Evolutionary conservation across 495 filamentous ascomycete genomes (phyloP).

Genomic region (Pyrenopolyporus hunteri): DNA sequence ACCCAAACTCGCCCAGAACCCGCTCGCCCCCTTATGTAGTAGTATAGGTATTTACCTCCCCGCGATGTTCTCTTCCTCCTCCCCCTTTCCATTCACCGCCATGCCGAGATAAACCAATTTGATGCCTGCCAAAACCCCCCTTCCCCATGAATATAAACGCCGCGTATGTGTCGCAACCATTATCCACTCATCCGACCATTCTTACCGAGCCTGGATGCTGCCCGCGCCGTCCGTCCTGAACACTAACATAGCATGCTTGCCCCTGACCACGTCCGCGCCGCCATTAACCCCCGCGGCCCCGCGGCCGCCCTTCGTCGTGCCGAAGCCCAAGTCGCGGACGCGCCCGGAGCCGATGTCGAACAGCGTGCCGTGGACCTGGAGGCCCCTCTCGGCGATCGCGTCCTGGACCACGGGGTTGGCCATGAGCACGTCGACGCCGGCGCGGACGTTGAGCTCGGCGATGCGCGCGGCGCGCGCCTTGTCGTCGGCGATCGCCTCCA

Average conservation of each 20-base stretch:
- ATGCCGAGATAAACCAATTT: neutral
- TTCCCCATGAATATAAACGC: neutral
- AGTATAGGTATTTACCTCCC: too few relatives aligned
- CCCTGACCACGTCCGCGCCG: constrained; percentile 45
- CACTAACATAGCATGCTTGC: constrained; percentile 57
- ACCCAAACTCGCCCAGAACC: neutral
- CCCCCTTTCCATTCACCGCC: neutral
- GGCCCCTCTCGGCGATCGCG: constrained; percentile 69
- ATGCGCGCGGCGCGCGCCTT: constrained; percentile 59
- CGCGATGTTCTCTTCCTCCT: neutral
- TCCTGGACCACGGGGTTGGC: constrained; percentile 65
- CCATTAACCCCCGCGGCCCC: constrained; percentile 11
- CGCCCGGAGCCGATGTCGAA: constrained; percentile 70
- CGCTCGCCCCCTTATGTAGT: too few relatives aligned
- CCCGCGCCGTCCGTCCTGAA: constrained; percentile 49
- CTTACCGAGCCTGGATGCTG: constrained; percentile 29
- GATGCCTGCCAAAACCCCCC: neutral
- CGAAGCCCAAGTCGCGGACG: constrained; percentile 62
- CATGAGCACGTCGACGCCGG: constrained; percentile 68
- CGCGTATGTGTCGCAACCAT: neutral
- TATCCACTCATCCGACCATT: neutral
- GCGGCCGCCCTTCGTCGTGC: constrained; percentile 45
- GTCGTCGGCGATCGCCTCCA: constrained; percentile 55
- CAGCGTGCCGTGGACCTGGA: constrained; percentile 74
- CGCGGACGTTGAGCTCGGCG: constrained; percentile 72